These are phyloP conservation scores for Dioscorea alata DNA, from an alignment of 106 monocot species.

Conservation along the genomic window DNA sequence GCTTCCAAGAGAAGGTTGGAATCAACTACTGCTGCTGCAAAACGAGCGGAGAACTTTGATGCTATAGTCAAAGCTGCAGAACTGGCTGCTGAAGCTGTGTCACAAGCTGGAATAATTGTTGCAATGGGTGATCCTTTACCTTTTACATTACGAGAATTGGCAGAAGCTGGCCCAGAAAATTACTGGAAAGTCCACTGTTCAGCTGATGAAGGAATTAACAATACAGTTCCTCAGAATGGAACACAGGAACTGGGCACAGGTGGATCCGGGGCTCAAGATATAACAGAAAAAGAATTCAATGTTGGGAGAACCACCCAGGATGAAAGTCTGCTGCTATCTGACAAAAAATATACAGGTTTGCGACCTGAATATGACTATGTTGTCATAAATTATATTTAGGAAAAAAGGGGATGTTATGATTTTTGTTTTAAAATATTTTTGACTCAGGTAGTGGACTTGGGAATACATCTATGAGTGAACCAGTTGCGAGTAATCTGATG, in stretches of 20 bases:
- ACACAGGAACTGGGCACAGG: conserved; percentile 9
- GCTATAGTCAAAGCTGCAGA: conserved; percentile 94
- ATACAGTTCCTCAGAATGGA: conserved; percentile 6
- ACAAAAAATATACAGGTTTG: conserved; percentile 28
- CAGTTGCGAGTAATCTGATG: conserved; percentile 4
- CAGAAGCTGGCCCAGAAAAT: conserved; percentile 72
- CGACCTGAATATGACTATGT: background rate
- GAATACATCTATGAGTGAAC: conserved; percentile 9
- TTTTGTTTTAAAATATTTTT: background rate
- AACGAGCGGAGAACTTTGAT: conserved; percentile 88
- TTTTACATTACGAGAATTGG: conserved; percentile 47
- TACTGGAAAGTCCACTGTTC: conserved; percentile 41
- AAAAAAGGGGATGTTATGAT: background rate
- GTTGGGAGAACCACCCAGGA: no score
- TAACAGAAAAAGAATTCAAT: conserved; percentile 10
- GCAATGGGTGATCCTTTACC: conserved; percentile 94
- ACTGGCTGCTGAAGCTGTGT: conserved; percentile 88
- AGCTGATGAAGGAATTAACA: conserved; percentile 9
- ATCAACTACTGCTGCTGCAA: conserved; percentile 74
- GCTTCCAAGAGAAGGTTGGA: conserved; percentile 65
- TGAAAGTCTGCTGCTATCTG: background rate
- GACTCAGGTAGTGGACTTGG: conserved; percentile 11
- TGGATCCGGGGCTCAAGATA: conserved; percentile 7
- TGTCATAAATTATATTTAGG: background rate
- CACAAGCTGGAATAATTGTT: conserved; percentile 69